Evolutionary conservation across 75 land plant genomes (phyloP).

Genomic region (Picea glauca): DNA sequence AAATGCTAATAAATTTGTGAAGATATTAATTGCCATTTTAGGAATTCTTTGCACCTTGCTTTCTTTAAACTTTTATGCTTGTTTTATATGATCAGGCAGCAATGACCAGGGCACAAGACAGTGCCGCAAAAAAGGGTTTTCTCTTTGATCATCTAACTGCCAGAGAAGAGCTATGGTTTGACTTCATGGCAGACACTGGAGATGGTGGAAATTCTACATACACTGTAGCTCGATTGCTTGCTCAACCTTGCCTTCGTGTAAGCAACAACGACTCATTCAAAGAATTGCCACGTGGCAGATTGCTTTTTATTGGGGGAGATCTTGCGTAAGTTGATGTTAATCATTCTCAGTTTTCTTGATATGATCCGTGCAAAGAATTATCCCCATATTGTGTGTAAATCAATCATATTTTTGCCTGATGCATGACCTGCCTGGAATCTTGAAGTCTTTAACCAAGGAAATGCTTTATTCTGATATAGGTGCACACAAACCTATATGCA

Average conservation of each 20-base stretch:
- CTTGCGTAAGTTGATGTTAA: slow-evolving; percentile 76
- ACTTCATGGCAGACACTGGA: slow-evolving; percentile 99
- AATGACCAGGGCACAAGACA: slow-evolving; percentile 65
- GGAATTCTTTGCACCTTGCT: not conserved
- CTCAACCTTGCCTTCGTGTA: slow-evolving; percentile 69
- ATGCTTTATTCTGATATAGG: not conserved
- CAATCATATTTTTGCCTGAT: not conserved
- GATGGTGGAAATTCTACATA: slow-evolving; percentile 99
- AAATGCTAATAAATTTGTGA: not conserved
- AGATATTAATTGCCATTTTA: not conserved
- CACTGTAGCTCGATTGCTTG: slow-evolving; percentile 83
- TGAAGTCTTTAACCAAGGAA: not conserved
- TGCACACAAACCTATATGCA: too few species aligned
- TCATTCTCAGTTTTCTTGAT: not conserved
- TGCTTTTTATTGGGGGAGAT: slow-evolving; percentile 94
- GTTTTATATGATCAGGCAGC: slow-evolving; percentile 62
- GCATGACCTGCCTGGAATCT: not conserved
- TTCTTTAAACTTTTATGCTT: not conserved
- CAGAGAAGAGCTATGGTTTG: slow-evolving; percentile 89
- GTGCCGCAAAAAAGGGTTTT: slow-evolving; percentile 50
- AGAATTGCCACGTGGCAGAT: slow-evolving; percentile 71
- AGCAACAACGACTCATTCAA: slow-evolving; percentile 15
- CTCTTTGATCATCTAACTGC: slow-evolving; percentile 71
- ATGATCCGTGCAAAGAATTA: not conserved
- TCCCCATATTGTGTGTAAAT: not conserved